Conservation (phyloP, 306 rosid species). For the Bauhinia variegata region DNA sequence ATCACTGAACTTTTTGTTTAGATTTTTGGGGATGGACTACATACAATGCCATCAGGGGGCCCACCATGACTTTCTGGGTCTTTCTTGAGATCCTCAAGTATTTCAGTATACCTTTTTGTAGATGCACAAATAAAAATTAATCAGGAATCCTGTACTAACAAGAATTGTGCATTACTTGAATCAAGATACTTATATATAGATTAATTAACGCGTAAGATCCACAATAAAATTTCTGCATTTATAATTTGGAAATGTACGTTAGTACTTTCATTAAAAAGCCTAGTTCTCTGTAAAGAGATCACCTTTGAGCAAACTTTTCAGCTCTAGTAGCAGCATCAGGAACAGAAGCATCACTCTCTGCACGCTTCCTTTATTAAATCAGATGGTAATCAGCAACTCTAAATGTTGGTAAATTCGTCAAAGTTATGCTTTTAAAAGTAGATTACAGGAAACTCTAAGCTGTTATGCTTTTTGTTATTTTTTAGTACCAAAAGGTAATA, state of each 20-base stretch:
- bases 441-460: no score
- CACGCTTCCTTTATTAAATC: constrained; percentile 64
- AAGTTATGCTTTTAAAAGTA: no score
- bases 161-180: constrained; percentile 19
- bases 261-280: background rate
- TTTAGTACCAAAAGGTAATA: no score
- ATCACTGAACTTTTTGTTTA: background rate
- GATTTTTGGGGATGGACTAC: background rate
- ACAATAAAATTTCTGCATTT: constrained; percentile 15
- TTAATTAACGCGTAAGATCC: constrained; percentile 5
- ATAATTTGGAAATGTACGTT: constrained; percentile 5
- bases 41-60: constrained; percentile 81
- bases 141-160: background rate
- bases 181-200: constrained; percentile 12
- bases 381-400: background rate
- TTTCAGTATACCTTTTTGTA: constrained; percentile 68
- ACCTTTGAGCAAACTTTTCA: constrained; percentile 81
- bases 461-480: no score
- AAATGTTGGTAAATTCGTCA: no score
- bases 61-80: constrained; percentile 85
- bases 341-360: constrained; percentile 76
- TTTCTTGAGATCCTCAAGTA: constrained; percentile 82
- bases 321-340: constrained; percentile 73
- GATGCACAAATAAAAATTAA: constrained; percentile 33
- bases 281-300: background rate